Evolutionary conservation across 75 land plant genomes (phyloP), one percentile per base, ranked within the genome.

Genomic region (Pinus taeda): DNA sequence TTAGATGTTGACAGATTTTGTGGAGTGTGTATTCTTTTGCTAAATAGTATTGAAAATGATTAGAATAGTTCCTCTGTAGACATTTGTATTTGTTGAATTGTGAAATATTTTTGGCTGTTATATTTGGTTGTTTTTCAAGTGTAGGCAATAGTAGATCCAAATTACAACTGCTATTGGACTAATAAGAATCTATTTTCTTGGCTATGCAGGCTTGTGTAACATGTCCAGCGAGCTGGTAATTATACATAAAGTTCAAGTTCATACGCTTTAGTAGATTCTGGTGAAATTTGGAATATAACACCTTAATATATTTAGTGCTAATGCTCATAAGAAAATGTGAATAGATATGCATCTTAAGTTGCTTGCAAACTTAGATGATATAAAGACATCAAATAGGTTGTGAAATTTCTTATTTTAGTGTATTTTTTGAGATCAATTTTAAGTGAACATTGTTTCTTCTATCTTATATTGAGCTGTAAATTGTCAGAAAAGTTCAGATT

Each of bases 181-280:
- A 5, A 26, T 84, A 59, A 81, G 77, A 42, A 17, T 39, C 15
- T 17, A 45, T 65, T 49, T 45, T 64, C 60, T 61, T 83, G 56
- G 22, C 57, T 75, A 22, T 85, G 86, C 98, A 95, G 98, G 98
- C 45, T 76, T 95, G 12, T 95, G 98, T 78, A 93, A 89, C 79
- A 81, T 95, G 90, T 95, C 98, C 74, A 95, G 87, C 83, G 98
- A 95, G 83, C 66, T 95, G 91, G 98, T 95, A 86, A 79, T 86
- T 74, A 63, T 57, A 33, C 71, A 63, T 9, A 17, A 15, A 24
- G 11, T 45, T 45, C 53, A 6, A 53, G 13, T 55, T 56, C n/a
- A 15, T 24, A 22, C 9, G 6, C 55, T 5, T 26, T 55, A 74
- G 18, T 57, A 57, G 77, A 21, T 60, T 57, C 30, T 74, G 58